These are phyloP conservation scores for Yamadazyma songkhlaensis DNA, from an alignment of 1,139 yeast genomes.

Conservation along the genomic window DNA sequence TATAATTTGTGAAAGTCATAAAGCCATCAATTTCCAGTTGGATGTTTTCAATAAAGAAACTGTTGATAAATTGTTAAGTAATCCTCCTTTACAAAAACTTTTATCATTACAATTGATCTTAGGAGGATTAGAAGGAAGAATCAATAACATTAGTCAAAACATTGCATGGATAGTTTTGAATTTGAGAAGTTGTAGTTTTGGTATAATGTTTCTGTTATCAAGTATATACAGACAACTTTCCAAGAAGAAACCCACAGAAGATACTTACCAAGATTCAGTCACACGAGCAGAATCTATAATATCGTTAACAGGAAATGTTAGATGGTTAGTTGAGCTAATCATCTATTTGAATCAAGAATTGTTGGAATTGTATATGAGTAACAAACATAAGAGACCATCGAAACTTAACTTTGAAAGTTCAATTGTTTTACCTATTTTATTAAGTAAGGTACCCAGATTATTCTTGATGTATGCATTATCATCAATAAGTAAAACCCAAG, in stretches of 20 bases:
- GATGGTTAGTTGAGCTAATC: slow-evolving; percentile 76
- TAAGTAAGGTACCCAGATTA: slow-evolving; percentile 70
- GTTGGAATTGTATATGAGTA: slow-evolving; percentile 31
- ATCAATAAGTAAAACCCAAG: slow-evolving; percentile 66
- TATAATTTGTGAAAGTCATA: slow-evolving; percentile 61
- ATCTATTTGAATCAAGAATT: slow-evolving; percentile 68
- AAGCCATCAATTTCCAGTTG: slow-evolving; percentile 66
- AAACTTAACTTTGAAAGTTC: slow-evolving; percentile 29
- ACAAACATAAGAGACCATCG: slow-evolving; percentile 20
- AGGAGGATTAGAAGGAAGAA: slow-evolving; percentile 53
- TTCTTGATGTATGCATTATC: slow-evolving; percentile 68
- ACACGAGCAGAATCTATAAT: slow-evolving; percentile 56
- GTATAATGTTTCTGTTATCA: slow-evolving; percentile 69
- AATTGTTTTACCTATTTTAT: slow-evolving; percentile 48
- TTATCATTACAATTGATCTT: slow-evolving; percentile 63
- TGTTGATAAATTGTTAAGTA: slow-evolving; percentile 67
- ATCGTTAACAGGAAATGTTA: slow-evolving; percentile 66
- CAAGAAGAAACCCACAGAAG: slow-evolving; percentile 48
- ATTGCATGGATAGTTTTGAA: slow-evolving; percentile 71
- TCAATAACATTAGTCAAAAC: slow-evolving; percentile 42
- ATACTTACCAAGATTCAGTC: slow-evolving; percentile 51
- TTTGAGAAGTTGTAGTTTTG: slow-evolving; percentile 68
- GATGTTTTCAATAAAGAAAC: slow-evolving; percentile 62
- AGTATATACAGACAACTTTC: slow-evolving; percentile 58
- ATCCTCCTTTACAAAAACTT: slow-evolving; percentile 69